phyloP scores from a whole-genome alignment of 257 asterid genomes.

The Nicotiana undulata region DNA sequence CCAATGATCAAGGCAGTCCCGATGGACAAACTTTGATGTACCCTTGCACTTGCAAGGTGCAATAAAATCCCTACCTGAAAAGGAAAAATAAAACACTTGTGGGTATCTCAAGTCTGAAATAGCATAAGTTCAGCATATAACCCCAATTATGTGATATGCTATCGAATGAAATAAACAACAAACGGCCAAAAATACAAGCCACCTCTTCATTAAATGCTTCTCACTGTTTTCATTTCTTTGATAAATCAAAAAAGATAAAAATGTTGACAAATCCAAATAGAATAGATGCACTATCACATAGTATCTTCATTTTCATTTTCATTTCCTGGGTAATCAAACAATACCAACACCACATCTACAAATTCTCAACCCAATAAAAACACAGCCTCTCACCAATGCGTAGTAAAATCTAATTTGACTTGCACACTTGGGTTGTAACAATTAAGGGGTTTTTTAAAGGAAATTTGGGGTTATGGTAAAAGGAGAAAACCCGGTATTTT shows the following conservation, averaged over 20 bases:
- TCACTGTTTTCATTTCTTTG: neutral
- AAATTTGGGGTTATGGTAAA: neutral
- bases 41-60: conserved; percentile 99
- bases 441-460: neutral
- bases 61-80: conserved; percentile 89
- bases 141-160: neutral
- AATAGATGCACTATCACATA: neutral
- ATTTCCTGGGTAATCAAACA: neutral
- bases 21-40: conserved; percentile 78
- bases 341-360: neutral
- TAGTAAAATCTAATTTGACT: neutral
- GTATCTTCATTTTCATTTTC: neutral
- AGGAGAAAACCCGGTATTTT: neutral
- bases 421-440: neutral
- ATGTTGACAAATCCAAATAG: neutral
- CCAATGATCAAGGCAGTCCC: conserved; percentile 96
- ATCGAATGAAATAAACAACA: neutral
- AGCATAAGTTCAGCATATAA: neutral
- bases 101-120: neutral
- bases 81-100: conserved; percentile 13
- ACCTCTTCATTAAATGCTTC: neutral
- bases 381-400: neutral
- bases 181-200: neutral
- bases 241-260: neutral
- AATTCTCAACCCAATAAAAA: neutral